Conservation (phyloP, 2,329 filamentous ascomycete species). For the Anthostomella pinea region DNA sequence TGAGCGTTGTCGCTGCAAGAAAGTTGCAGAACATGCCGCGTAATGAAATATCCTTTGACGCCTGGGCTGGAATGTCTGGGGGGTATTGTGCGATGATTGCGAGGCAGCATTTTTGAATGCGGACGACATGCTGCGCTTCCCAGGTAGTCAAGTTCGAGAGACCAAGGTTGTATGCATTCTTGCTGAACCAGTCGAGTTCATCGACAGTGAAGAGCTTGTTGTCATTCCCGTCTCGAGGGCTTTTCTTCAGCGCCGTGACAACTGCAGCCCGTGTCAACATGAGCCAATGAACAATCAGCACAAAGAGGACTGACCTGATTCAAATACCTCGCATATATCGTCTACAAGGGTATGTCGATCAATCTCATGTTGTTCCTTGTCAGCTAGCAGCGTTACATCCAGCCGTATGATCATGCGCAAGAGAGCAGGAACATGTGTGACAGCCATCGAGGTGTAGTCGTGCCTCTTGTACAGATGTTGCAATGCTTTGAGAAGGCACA, state of each 20-base stretch:
- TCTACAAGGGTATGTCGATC: constrained; percentile 29
- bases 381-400: constrained; percentile 41
- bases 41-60: constrained; percentile 48
- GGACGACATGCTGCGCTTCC: constrained; percentile 50
- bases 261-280: constrained; percentile 29
- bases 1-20: constrained; percentile 51
- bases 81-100: constrained; percentile 52
- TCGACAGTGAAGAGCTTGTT: constrained; percentile 53
- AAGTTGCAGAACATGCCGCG: constrained; percentile 71
- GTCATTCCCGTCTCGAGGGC: constrained; percentile 37
- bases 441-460: constrained; percentile 43
- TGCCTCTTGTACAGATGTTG: constrained; percentile 58
- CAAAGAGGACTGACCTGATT: constrained; percentile 35
- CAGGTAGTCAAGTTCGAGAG: constrained; percentile 58
- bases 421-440: constrained; percentile 60
- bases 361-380: constrained; percentile 16
- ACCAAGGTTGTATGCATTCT: constrained; percentile 76
- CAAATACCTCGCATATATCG: constrained; percentile 54
- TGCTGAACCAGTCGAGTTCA: constrained; percentile 82
- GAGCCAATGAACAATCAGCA: constrained; percentile 1
- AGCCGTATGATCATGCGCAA: constrained; percentile 59
- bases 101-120: constrained; percentile 55
- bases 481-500: constrained; percentile 57
- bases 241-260: constrained; percentile 39
- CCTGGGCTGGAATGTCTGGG: constrained; percentile 39